Base-by-base conservation (phyloP, 2,329 filamentous ascomycete genomes). In the Botrytis medusae region DNA sequence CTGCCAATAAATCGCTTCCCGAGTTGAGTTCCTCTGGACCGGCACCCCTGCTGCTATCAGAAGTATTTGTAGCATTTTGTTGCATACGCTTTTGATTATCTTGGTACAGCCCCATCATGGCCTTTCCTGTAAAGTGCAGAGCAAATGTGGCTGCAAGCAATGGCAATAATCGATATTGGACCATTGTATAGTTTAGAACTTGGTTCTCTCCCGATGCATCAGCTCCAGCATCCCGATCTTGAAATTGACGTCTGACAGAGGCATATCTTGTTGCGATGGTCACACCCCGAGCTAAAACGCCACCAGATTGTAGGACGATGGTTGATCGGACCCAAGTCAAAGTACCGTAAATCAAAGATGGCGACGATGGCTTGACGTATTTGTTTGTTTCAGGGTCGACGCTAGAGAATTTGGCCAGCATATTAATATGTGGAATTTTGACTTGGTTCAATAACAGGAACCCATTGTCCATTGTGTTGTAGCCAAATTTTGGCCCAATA, bases 401-500 rank as follows among this genome's bases (percentile, higher is more conserved):
- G 4, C 87, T 84, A 0, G 91, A 91, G 84, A 91, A 94, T n/a
- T 87, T 86, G 69, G 90, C 89, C 69, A 94, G 83, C 91, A 94
- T 92, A 83, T 89, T 91, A 76, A 89, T 83, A 79, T 94, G 92
- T 1, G 92, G 92, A 25, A 94, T 85, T 81, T 93, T 92, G 82
- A 93, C 86, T 29, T 93, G 85, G 83, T 94, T 94, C 82, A 95
- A 90, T 34, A 94, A 86, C 18, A 94, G 83, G 85, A 92, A 94
- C 1, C 92, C 92, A 77, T 94, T 95, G 81, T 94, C 92, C 92
- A 93, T 93, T 18, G 91, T 93, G 82, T 92, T 92, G 84, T 92
- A 93, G 16, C 91, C 91, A 76, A 92, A 92, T 81, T 94, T 94
- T 72, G 92, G 92, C 1, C 93, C 93, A 81, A 95, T 94, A 77